A percentile compares a stretch with the other conserved stretches of the same genome.
Conservation (phyloP, 345 rosid genomes). For the Nephelium lappaceum region DNA sequence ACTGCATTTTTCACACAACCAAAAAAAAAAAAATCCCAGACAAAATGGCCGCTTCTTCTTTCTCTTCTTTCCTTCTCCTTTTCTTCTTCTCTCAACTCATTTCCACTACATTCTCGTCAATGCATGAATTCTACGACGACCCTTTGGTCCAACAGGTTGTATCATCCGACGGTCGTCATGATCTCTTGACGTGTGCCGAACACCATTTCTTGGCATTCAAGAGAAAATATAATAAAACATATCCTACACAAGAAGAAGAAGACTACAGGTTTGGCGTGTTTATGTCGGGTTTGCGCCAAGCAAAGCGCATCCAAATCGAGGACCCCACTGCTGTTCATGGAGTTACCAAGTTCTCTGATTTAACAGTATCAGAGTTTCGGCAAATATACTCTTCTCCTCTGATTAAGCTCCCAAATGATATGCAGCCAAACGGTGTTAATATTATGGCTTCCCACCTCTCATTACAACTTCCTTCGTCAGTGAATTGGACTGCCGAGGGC, state of each 20-base stretch:
- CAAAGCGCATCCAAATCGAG: conserved; percentile 62
- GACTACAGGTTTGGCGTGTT: conserved; percentile 73
- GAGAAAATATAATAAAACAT: conserved; percentile 57
- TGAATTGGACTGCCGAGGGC: too few species aligned
- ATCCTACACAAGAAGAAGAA: conserved; percentile 73
- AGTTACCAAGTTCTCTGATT: conserved; percentile 90
- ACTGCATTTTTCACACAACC: not conserved
- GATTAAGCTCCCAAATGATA: too few species aligned
- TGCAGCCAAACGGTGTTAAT: too few species aligned
- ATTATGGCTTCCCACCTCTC: too few species aligned
- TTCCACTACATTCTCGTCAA: too few species aligned
- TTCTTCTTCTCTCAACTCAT: conserved; percentile 18
- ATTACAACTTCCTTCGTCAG: too few species aligned
- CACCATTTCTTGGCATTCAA: conserved; percentile 81
- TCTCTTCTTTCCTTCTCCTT: conserved; percentile 20
- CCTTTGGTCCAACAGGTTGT: conserved; percentile 68
- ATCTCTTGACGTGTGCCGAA: conserved; percentile 56
- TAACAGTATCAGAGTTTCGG: conserved; percentile 75
- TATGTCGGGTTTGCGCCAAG: conserved; percentile 62
- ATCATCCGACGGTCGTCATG: conserved; percentile 40
- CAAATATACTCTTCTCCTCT: too few species aligned
- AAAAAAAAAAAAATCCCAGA: not conserved
- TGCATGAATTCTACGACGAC: conserved; percentile 5
- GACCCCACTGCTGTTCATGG: conserved; percentile 91
- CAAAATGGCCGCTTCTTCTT: not conserved